Evolutionary conservation across 2,329 filamentous ascomycete species (phyloP), one percentile per base, ranked within the genome.

Genomic region (Phaeosphaeriaceae sp.): DNA sequence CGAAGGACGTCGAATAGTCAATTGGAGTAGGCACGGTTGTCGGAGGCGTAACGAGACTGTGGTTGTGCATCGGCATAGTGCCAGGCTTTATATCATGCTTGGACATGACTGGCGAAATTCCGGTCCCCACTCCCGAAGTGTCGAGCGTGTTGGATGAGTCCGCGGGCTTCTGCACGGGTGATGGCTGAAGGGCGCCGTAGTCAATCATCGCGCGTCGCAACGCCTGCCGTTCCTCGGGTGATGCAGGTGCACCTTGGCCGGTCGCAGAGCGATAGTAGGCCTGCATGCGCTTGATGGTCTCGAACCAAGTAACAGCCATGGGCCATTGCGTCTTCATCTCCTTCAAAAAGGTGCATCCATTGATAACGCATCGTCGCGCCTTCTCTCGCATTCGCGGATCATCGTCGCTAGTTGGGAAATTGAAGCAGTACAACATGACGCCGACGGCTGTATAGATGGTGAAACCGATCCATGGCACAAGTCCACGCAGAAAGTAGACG

Each of bases 251-350:
- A 23, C 72, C 76, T 57, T 79, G 74, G 2, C 71, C 73, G 6
- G 71, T 65, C 1, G 75, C 66, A 9, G 74, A 76, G 48, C 73
- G 71, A 57, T 79, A 79, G 61, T 77, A 79, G 0, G 72, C 77
- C 49, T 79, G 77, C 77, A 79, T 79, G 58, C 77, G 77, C 55
- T 78, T 79, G 63, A 79, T 79, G 1, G 77, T 79, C 43, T 79
- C 76, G 30, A 77, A 78, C 76, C 77, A 79, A 52, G 76, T 78
- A 24, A 73, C 73, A 8, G 77, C 75, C 77, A 79, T 79, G 0
- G 77, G 77, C 77, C 77, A 79, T 48, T 77, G 75, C 9, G 67
- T 75, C 58, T 75, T 78, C 77, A 79, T 79, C 44, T 79, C 76
- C 30, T 77, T 78, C 26, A 79, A 50, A 30, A 79, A 79, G 0